Evolutionary conservation across 495 filamentous ascomycete species (phyloP).

Genomic region (Choiromyces venosus): DNA sequence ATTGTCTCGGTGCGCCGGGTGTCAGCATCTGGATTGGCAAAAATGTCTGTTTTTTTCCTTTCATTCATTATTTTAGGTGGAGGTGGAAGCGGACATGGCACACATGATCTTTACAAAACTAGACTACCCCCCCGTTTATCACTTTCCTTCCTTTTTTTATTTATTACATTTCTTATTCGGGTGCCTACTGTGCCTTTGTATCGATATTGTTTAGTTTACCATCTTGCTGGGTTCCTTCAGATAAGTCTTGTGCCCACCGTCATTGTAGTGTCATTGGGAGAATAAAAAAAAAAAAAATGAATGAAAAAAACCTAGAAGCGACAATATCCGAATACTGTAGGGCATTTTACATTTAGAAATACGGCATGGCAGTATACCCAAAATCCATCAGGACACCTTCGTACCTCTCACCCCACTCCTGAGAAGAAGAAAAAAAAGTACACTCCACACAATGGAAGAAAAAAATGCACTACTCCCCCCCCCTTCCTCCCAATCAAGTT

Average conservation of each 20-base stretch:
- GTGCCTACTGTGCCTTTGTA: background rate
- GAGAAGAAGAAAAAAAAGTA: no score
- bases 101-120: background rate
- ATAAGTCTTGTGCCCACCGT: background rate
- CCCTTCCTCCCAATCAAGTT: background rate
- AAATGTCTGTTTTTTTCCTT: background rate
- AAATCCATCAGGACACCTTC: background rate
- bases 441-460: background rate
- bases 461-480: background rate
- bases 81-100: background rate
- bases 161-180: background rate
- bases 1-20: constrained; percentile 1
- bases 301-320: background rate
- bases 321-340: background rate
- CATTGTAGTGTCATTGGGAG: background rate
- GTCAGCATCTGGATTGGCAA: background rate
- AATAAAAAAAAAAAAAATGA: background rate
- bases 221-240: background rate
- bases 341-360: background rate
- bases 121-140: background rate
- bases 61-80: background rate
- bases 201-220: background rate
- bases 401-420: background rate
- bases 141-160: background rate
- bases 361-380: background rate